Evolutionary conservation across 345 rosid genomes (phyloP).

Genomic region (Erodium maritimum): DNA sequence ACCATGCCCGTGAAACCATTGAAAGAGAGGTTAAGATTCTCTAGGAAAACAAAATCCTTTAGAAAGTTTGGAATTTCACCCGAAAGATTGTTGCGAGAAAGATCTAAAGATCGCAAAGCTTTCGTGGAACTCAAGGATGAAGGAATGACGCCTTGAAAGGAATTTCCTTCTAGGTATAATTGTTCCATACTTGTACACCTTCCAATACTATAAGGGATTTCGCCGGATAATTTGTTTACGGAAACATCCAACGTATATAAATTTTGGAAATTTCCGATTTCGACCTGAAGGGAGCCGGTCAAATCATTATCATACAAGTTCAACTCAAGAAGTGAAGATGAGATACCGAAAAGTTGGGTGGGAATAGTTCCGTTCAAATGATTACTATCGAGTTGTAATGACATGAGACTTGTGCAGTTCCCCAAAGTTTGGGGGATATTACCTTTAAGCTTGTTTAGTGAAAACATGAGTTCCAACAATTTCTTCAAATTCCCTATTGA

Average conservation of each 20-base stretch:
- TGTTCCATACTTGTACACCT: background rate
- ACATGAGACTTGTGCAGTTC: background rate
- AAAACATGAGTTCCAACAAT: background rate
- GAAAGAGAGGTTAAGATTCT: slow-evolving; percentile 11
- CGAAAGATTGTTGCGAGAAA: background rate
- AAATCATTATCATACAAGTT: background rate
- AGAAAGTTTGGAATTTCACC: slow-evolving; percentile 7
- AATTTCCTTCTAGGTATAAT: background rate
- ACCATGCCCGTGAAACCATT: slow-evolving; percentile 7
- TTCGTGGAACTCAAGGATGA: background rate
- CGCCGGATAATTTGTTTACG: background rate
- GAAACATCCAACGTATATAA: background rate
- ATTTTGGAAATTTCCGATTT: background rate
- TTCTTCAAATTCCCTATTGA: slow-evolving; percentile 1
- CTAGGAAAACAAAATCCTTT: background rate
- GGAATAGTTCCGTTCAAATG: background rate
- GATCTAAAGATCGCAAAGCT: background rate
- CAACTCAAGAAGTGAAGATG: background rate
- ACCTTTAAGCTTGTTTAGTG: background rate
- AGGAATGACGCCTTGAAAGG: background rate
- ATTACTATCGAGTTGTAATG: background rate
- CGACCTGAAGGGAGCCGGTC: background rate
- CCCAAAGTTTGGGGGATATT: background rate
- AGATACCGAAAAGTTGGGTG: background rate
- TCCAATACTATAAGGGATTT: background rate